phyloP scores from a whole-genome alignment of 2,329 filamentous ascomycete species.

The Trichoderma aggressivum region DNA sequence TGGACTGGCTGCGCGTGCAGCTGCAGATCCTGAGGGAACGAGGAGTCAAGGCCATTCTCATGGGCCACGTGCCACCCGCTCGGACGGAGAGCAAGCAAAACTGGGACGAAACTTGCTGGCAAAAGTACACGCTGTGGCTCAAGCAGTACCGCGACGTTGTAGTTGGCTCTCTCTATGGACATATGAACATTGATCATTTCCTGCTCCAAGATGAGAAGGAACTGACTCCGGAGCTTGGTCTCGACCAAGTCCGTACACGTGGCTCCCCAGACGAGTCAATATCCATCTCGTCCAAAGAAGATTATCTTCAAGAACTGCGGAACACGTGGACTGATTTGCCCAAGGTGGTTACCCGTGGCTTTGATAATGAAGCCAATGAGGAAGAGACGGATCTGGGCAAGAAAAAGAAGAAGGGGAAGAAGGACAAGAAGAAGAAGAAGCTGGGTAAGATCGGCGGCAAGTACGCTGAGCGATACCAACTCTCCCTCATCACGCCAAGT shows the following conservation, averaged over 20 bases:
- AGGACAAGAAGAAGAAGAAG: constrained; percentile 50
- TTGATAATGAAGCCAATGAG: constrained; percentile 21
- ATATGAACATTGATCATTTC: constrained; percentile 99
- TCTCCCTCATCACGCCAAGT: constrained; percentile 79
- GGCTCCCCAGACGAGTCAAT: constrained; percentile 50
- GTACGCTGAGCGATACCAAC: constrained; percentile 80
- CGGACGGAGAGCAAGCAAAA: constrained; percentile 77
- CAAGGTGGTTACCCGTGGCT: constrained; percentile 38
- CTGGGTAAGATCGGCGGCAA: constrained; percentile 66
- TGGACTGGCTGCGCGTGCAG: constrained; percentile 93
- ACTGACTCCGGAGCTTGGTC: constrained; percentile 56
- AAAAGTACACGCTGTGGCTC: constrained; percentile 91
- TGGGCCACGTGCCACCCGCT: constrained; percentile 90
- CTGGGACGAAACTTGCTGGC: constrained; percentile 98
- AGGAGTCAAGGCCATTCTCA: constrained; percentile 91
- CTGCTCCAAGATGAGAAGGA: constrained; percentile 82
- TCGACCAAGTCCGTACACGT: constrained; percentile 28
- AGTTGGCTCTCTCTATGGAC: constrained; percentile 74
- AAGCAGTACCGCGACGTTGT: constrained; percentile 89
- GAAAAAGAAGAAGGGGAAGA: constrained; percentile 36
- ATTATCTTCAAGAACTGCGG: constrained; percentile 77
- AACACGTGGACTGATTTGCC: constrained; percentile 75
- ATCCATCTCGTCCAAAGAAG: constrained; percentile 54
- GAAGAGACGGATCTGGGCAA: constrained; percentile 26
- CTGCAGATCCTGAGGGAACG: constrained; percentile 76